Evolutionary conservation across 1,139 yeast species (phyloP).

Genomic region (Pichia sp.): DNA sequence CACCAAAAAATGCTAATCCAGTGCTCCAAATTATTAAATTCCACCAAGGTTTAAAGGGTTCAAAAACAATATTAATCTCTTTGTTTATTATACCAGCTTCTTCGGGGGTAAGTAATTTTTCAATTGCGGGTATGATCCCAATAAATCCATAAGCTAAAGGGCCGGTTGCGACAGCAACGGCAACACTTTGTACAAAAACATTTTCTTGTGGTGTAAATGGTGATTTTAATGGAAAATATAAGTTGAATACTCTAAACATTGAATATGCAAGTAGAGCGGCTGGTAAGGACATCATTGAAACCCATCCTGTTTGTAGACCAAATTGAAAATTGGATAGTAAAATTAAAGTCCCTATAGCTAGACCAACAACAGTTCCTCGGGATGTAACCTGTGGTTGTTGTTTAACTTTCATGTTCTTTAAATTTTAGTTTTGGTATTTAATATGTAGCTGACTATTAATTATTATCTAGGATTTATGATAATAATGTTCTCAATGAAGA

Average conservation of each 20-base stretch:
- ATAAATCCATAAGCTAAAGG: slow-evolving; percentile 92
- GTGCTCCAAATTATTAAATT: slow-evolving; percentile 74
- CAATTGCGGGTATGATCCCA: slow-evolving; percentile 96
- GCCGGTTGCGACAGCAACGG: slow-evolving; percentile 97
- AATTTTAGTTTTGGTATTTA: background rate
- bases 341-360: slow-evolving; percentile 73
- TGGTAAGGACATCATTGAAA: slow-evolving; percentile 98
- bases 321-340: slow-evolving; percentile 88
- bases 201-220: slow-evolving; percentile 79
- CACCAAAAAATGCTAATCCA: slow-evolving; percentile 90
- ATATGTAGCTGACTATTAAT: background rate
- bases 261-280: slow-evolving; percentile 87
- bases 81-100: slow-evolving; percentile 55
- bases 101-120: slow-evolving; percentile 68
- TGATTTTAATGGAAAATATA: slow-evolving; percentile 38
- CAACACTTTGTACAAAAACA: slow-evolving; percentile 84
- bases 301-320: slow-evolving; percentile 98
- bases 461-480: background rate
- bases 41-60: slow-evolving; percentile 22
- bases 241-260: slow-evolving; percentile 51
- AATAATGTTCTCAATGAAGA: background rate
- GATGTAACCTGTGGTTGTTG: slow-evolving; percentile 57
- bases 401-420: background rate
- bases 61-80: slow-evolving; percentile 10
- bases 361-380: slow-evolving; percentile 66